Evolutionary conservation across 2,329 filamentous ascomycete species (phyloP).

Genomic region (Apiospora marii): DNA sequence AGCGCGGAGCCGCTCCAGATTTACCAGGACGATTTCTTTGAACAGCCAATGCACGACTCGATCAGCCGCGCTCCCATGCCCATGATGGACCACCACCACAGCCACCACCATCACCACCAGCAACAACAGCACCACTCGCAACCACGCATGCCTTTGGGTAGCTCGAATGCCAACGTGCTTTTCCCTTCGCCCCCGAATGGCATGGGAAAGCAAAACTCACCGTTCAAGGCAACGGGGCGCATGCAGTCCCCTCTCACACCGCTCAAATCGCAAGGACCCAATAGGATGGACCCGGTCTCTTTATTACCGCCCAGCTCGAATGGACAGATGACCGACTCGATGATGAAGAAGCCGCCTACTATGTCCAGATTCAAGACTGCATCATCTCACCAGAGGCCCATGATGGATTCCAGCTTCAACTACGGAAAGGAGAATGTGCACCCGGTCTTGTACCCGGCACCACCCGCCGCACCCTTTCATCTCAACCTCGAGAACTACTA

Average conservation of each 20-base stretch:
- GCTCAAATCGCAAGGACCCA: constrained; percentile 64
- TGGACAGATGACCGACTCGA: constrained; percentile 68
- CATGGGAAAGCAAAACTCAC: constrained; percentile 67
- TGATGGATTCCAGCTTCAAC: constrained; percentile 49
- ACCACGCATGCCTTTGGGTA: constrained; percentile 53
- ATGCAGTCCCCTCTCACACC: constrained; percentile 68
- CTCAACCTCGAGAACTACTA: constrained; percentile 61
- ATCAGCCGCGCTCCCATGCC: constrained; percentile 66
- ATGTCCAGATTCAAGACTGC: constrained; percentile 67
- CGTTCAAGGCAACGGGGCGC: constrained; percentile 68
- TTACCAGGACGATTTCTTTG: constrained; percentile 60
- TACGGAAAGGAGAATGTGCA: constrained; percentile 66
- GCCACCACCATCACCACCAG: constrained; percentile 54
- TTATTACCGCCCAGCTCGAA: constrained; percentile 70
- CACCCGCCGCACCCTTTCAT: constrained; percentile 48
- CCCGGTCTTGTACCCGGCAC: constrained; percentile 57
- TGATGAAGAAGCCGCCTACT: constrained; percentile 69
- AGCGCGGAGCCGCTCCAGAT: constrained; percentile 58
- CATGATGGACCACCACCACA: constrained; percentile 50
- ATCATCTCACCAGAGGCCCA: constrained; percentile 55
- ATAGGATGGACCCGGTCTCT: constrained; percentile 67
- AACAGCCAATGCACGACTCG: constrained; percentile 52
- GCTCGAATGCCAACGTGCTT: constrained; percentile 68
- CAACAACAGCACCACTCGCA: constrained; percentile 41
- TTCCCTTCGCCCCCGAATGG: constrained; percentile 67